Percentiles rank a stretch among this genome's conserved stretches.
Conservation (phyloP, 768 basidiomycete genomes). For the Boletus reticuloceps region DNA sequence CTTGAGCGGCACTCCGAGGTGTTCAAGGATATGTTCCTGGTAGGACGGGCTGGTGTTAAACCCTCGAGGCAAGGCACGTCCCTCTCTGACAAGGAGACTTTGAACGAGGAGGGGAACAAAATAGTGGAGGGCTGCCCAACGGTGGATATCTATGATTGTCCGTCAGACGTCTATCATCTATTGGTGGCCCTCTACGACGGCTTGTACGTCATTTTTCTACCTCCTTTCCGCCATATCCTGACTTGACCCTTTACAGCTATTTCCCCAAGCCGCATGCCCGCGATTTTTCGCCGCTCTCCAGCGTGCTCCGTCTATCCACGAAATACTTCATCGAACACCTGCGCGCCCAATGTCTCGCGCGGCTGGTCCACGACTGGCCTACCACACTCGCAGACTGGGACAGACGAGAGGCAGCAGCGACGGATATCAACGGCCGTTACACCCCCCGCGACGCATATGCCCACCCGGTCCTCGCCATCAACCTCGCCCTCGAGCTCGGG, state of each 20-base stretch:
- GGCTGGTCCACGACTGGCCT: conserved; percentile 66
- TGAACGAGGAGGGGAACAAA: conserved; percentile 31
- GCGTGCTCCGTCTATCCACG: conserved; percentile 66
- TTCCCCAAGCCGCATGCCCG: conserved; percentile 46
- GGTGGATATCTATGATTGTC: conserved; percentile 62
- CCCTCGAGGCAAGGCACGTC: not conserved
- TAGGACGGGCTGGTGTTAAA: conserved; percentile 52
- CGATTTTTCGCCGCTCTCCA: conserved; percentile 59
- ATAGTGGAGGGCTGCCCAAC: conserved; percentile 56
- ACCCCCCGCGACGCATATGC: conserved; percentile 55
- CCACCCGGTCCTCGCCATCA: conserved; percentile 69
- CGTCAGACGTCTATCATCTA: conserved; percentile 66
- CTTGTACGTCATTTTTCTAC: conserved; percentile 46
- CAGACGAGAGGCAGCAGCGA: conserved; percentile 54
- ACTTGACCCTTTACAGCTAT: conserved; percentile 41
- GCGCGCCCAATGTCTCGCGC: conserved; percentile 55
- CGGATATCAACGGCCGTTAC: conserved; percentile 51
- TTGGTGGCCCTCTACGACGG: conserved; percentile 74
- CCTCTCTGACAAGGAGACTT: not conserved
- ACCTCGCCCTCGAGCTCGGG: conserved; percentile 64
- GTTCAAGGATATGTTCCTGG: conserved; percentile 63
- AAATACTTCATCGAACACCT: conserved; percentile 77
- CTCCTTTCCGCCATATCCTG: not conserved
- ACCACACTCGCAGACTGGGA: conserved; percentile 69
- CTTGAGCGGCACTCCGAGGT: conserved; percentile 74